Conservation (phyloP, 805 yeast species). For the Wickerhamiella lipophila region DNA sequence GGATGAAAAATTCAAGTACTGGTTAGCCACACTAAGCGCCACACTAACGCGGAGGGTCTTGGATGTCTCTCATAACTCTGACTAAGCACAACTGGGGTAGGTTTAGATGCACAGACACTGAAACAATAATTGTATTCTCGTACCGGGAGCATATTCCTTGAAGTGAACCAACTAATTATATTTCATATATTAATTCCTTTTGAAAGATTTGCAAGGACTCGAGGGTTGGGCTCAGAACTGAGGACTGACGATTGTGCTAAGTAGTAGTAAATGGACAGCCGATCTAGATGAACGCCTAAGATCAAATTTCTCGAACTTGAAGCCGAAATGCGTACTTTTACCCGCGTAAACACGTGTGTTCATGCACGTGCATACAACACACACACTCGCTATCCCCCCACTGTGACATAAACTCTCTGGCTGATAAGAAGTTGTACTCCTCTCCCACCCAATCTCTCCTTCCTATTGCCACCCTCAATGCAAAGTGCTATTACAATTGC, state of each 20-base stretch:
- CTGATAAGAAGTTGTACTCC: not conserved
- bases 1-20: not conserved
- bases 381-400: not conserved
- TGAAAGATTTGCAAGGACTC: too few relatives aligned
- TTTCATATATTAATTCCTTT: too few relatives aligned
- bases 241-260: too few relatives aligned
- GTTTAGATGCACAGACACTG: not conserved
- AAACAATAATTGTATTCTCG: too few relatives aligned
- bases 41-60: not conserved
- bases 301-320: too few relatives aligned
- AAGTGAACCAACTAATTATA: too few relatives aligned
- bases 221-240: too few relatives aligned
- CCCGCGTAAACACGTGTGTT: too few relatives aligned
- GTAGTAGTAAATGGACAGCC: too few relatives aligned
- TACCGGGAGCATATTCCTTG: too few relatives aligned
- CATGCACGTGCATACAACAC: not conserved
- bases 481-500: not conserved
- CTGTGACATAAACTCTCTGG: not conserved
- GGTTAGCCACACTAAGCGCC: slow-evolving; percentile 1
- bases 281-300: too few relatives aligned
- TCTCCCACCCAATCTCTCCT: not conserved
- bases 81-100: not conserved
- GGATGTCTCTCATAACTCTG: not conserved
- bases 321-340: too few relatives aligned
- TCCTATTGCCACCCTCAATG: not conserved